These are phyloP conservation scores for Diaporthe sp. DNA, from an alignment of 2,329 filamentous ascomycete species.

Conservation along the genomic window DNA sequence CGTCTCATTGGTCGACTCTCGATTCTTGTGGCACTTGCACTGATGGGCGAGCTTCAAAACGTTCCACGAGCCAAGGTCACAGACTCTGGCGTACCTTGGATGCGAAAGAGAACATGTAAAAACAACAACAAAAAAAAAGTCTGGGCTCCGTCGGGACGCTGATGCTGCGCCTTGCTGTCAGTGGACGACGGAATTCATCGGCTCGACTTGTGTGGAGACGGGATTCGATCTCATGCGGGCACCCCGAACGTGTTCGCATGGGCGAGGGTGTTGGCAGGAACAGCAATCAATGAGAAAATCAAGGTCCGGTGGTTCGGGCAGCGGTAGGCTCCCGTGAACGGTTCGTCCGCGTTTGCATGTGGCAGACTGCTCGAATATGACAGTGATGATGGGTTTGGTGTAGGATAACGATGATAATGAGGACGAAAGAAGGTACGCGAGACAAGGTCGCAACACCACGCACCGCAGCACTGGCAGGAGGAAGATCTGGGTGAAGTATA, in stretches of 20 bases:
- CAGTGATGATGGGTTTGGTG: not conserved
- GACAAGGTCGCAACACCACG: slow-evolving; percentile 36
- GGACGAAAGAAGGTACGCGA: slow-evolving; percentile 30
- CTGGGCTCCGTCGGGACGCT: slow-evolving; percentile 21
- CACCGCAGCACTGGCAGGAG: slow-evolving; percentile 19
- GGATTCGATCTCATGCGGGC: slow-evolving; percentile 53
- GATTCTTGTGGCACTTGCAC: slow-evolving; percentile 14
- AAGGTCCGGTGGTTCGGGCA: slow-evolving; percentile 18
- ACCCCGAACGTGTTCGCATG: slow-evolving; percentile 59
- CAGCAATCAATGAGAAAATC: slow-evolving; percentile 48
- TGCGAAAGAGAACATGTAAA: slow-evolving; percentile 45
- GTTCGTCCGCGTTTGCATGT: slow-evolving; percentile 41
- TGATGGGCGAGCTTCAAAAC: slow-evolving; percentile 11
- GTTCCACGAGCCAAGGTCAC: slow-evolving; percentile 29
- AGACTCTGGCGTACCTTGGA: slow-evolving; percentile 33
- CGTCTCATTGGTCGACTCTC: slow-evolving; percentile 26
- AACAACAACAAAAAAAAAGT: too few species aligned
- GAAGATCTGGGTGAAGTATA: slow-evolving; percentile 27
- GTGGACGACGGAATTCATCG: slow-evolving; percentile 28
- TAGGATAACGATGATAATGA: slow-evolving; percentile 6
- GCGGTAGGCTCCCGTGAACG: slow-evolving; percentile 47
- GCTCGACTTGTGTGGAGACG: slow-evolving; percentile 43
- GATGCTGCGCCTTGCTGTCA: slow-evolving; percentile 42
- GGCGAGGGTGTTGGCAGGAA: slow-evolving; percentile 44
- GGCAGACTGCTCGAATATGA: slow-evolving; percentile 14